Base-by-base conservation (phyloP, 176 grass and related monocot genomes). In the Oryza coarctata region DNA sequence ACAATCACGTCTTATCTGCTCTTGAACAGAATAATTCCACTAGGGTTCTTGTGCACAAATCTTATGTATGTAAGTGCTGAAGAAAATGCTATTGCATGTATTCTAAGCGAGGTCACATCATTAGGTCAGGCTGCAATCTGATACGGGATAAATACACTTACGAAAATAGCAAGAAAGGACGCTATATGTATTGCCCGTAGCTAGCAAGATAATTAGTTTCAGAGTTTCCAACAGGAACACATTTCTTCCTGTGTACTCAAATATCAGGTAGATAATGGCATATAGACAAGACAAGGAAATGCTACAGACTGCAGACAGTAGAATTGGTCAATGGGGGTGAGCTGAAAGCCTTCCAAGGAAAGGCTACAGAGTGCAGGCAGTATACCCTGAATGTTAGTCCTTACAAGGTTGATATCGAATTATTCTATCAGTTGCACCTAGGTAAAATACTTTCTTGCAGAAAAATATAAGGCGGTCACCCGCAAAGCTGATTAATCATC, bases 401-500 rank as follows among this genome's bases (percentile, higher is more conserved):
- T 75, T 40, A 38, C 31, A 69, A 63, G 81, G 76, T 12, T 41
- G 25, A 50, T 38, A 23, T 68, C 4, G 28, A 7, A 69, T 71
- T 81, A 77, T 86, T 77, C 55, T 29, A 39, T 44, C 32, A 66
- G 25, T 13, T n/a, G 26, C 35, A 47, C 9, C 18, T 41, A 64
- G 2, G 18, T 25, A 32, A 23, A 12, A 12, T 67, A 67, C 12
- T 68, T 52, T 58, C 9, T 66, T 26, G 15, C 39, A 9, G 12
- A 68, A 22, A 60, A 60, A 60, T 25, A 58, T 9, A 11, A 38
- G 23, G 29, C 25, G 9, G 31, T 9, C 23, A 55, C 41, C 9
- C 26, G 57, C 34, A 25, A 77, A 20, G 41, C 80, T 86, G 36
- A 43, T 75, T 44, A 84, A 69, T 90, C 82, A 12, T 86, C 85